These are phyloP conservation scores for Halenospora varia DNA, from an alignment of 495 filamentous ascomycete genomes.

Conservation along the genomic window DNA sequence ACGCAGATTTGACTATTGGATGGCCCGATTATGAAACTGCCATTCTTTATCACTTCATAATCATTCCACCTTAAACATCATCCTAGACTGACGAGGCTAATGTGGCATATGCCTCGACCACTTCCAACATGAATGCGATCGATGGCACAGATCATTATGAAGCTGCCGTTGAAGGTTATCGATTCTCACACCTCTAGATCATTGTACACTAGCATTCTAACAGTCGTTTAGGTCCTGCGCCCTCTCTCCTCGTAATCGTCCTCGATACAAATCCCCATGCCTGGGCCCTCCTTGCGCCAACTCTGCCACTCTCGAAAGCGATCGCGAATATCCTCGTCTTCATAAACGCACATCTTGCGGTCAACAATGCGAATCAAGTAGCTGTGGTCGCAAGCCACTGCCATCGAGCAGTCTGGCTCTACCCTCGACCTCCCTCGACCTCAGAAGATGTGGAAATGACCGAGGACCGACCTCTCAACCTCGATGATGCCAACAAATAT, in stretches of 20 bases:
- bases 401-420: constrained; percentile 82
- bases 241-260: constrained; percentile 86
- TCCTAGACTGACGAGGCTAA: constrained; percentile 3
- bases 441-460: constrained; percentile 42
- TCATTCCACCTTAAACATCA: not conserved
- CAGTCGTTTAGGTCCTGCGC: constrained; percentile 53
- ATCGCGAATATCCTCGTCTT: constrained; percentile 92
- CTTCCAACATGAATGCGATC: constrained; percentile 74
- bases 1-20: too few relatives aligned
- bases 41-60: not conserved
- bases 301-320: constrained; percentile 78
- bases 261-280: constrained; percentile 96
- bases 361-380: constrained; percentile 87
- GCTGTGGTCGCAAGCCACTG: constrained; percentile 88
- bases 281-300: constrained; percentile 74
- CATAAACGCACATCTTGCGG: constrained; percentile 91
- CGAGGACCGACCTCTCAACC: constrained; percentile 26
- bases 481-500: constrained; percentile 79
- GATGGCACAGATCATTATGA: constrained; percentile 87
- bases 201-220: constrained; percentile 3
- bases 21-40: too few relatives aligned
- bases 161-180: constrained; percentile 41
- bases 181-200: constrained; percentile 5
- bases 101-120: constrained; percentile 12
- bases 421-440: constrained; percentile 48